phyloP scores from a whole-genome alignment of 2,329 filamentous ascomycete species.

The Alternaria gaisen region DNA sequence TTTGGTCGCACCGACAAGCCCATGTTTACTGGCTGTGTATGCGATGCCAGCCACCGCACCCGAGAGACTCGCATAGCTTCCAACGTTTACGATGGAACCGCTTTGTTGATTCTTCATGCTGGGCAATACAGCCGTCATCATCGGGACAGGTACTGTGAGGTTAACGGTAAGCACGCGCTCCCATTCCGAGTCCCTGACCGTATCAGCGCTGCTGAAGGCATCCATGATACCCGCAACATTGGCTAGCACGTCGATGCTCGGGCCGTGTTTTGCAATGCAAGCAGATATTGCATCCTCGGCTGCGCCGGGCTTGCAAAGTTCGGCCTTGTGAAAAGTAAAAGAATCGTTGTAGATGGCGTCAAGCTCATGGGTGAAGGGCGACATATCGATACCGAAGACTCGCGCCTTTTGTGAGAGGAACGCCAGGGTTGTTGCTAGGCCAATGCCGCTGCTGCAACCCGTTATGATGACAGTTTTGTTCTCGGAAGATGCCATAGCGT shows the following conservation, averaged over 20 bases:
- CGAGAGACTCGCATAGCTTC: conserved; percentile 38
- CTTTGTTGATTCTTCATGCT: conserved; percentile 52
- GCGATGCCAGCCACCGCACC: conserved; percentile 55
- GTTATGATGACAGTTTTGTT: conserved; percentile 29
- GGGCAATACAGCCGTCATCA: conserved; percentile 57
- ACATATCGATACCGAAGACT: conserved; percentile 39
- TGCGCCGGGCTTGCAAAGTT: conserved; percentile 24
- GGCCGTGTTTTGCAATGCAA: conserved; percentile 27
- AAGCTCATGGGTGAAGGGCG: conserved; percentile 20
- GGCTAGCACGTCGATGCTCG: conserved; percentile 51
- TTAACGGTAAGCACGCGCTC: conserved; percentile 55
- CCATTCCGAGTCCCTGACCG: conserved; percentile 52
- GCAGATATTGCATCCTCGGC: conserved; percentile 24
- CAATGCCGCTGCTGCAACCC: conserved; percentile 37
- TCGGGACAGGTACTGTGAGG: conserved; percentile 54
- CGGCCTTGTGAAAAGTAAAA: conserved; percentile 32
- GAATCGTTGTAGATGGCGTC: background rate
- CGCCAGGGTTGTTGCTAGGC: conserved; percentile 30
- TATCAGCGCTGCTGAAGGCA: conserved; percentile 50
- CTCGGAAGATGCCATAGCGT: conserved; percentile 17
- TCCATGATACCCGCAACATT: conserved; percentile 58
- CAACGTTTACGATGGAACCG: conserved; percentile 56
- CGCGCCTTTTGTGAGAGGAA: conserved; percentile 29
- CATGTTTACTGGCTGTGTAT: conserved; percentile 58
- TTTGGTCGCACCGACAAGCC: conserved; percentile 58